phyloP scores from a whole-genome alignment of 1,284 basidiomycete species.

The Ceratobasidium sp. region DNA sequence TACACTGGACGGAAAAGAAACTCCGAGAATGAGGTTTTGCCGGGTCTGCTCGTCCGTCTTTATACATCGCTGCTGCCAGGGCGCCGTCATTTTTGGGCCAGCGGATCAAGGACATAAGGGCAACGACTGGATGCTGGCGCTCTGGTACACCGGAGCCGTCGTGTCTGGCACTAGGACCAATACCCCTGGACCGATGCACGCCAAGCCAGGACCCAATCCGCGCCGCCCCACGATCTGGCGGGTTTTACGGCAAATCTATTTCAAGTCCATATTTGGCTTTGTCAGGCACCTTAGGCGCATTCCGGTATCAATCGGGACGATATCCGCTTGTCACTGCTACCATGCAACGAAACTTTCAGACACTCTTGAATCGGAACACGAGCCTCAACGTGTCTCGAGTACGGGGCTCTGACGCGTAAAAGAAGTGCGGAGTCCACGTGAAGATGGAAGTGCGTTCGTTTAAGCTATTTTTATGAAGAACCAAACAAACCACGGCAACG shows the following conservation, averaged over 20 bases:
- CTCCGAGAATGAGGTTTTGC: background rate
- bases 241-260: background rate
- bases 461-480: background rate
- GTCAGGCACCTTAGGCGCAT: background rate
- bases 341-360: too few species aligned
- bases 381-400: too few species aligned
- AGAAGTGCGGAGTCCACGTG: slow-evolving; percentile 10
- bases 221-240: background rate
- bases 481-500: background rate
- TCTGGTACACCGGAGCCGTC: background rate
- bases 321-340: too few species aligned
- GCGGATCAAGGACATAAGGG: background rate
- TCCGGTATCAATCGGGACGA: background rate
- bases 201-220: background rate
- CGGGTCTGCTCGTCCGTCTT: background rate
- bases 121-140: background rate
- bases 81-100: background rate
- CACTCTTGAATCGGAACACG: too few species aligned
- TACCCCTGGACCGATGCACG: background rate
- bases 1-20: background rate
- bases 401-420: too few species aligned
- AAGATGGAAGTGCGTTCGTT: background rate
- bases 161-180: background rate
- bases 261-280: background rate
- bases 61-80: slow-evolving; percentile 6